Conservation (phyloP, 2,329 filamentous ascomycete genomes). For the Amauroascus niger region DNA sequence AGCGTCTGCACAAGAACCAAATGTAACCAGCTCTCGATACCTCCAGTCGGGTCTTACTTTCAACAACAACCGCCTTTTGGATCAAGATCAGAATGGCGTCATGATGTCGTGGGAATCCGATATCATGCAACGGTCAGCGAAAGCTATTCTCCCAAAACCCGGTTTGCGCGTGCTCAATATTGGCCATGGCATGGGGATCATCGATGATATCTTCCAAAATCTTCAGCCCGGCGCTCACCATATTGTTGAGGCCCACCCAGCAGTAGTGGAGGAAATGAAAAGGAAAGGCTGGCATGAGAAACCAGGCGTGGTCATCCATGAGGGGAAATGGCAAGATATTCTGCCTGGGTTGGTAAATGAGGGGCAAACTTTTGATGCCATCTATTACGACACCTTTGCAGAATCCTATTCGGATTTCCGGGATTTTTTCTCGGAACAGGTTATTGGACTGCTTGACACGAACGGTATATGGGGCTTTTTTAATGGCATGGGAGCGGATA, state of each 20-base stretch:
- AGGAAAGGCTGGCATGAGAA: constrained; percentile 59
- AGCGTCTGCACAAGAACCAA: constrained; percentile 20
- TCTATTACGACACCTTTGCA: constrained; percentile 97
- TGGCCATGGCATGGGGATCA: constrained; percentile 84
- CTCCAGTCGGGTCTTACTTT: constrained; percentile 58
- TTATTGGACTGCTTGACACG: constrained; percentile 61
- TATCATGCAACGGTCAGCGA: constrained; percentile 72
- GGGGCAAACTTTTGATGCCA: constrained; percentile 67
- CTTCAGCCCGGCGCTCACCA: constrained; percentile 62
- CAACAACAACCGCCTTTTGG: constrained; percentile 57
- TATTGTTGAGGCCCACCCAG: constrained; percentile 76
- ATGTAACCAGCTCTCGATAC: constrained; percentile 57
- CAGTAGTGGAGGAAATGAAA: constrained; percentile 60
- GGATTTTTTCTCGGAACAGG: constrained; percentile 77
- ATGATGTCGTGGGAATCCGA: constrained; percentile 92
- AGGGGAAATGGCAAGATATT: constrained; percentile 73
- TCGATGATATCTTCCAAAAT: constrained; percentile 65
- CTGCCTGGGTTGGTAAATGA: constrained; percentile 57
- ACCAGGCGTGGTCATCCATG: constrained; percentile 51
- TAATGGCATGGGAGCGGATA: constrained; percentile 76
- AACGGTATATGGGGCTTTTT: constrained; percentile 53
- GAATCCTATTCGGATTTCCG: constrained; percentile 82
- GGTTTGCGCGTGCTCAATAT: constrained; percentile 71
- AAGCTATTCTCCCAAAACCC: constrained; percentile 50
- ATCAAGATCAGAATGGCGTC: constrained; percentile 67